These are phyloP conservation scores for Rosa hybrid DNA, from an alignment of 331 rosid genomes.

Conservation along the genomic window DNA sequence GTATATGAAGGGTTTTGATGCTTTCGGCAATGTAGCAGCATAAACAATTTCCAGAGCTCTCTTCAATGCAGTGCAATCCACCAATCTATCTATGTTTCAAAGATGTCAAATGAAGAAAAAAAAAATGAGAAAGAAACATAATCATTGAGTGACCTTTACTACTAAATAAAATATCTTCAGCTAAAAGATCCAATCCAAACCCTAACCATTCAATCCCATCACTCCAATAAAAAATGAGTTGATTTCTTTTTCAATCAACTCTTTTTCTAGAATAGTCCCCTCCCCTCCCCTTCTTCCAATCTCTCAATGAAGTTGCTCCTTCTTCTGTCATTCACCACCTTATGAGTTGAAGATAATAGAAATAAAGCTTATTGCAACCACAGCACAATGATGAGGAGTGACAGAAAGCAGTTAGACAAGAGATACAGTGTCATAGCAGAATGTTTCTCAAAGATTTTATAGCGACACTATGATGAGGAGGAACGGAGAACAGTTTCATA, in stretches of 20 bases:
- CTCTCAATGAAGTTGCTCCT: background rate
- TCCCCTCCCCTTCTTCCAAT: background rate
- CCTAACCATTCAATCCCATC: background rate
- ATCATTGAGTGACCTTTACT: background rate
- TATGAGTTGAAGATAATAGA: background rate
- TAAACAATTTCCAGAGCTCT: constrained; percentile 93
- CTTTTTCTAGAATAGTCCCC: background rate
- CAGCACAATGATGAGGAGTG: background rate
- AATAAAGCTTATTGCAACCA: background rate
- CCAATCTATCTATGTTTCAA: constrained; percentile 76
- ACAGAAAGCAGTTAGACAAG: no score
- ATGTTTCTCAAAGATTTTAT: no score
- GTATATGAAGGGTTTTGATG: constrained; percentile 87
- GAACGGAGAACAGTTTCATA: background rate
- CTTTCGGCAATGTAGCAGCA: constrained; percentile 94
- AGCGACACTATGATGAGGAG: background rate
- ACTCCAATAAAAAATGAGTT: background rate
- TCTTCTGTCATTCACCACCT: background rate
- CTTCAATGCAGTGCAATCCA: constrained; percentile 90
- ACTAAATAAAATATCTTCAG: background rate
- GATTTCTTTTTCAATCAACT: background rate
- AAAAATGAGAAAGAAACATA: background rate
- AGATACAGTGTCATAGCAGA: no score
- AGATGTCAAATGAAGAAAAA: background rate
- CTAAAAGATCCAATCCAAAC: background rate